Conservation (phyloP, 495 filamentous ascomycete species). For the Penicillium tannophilum region DNA sequence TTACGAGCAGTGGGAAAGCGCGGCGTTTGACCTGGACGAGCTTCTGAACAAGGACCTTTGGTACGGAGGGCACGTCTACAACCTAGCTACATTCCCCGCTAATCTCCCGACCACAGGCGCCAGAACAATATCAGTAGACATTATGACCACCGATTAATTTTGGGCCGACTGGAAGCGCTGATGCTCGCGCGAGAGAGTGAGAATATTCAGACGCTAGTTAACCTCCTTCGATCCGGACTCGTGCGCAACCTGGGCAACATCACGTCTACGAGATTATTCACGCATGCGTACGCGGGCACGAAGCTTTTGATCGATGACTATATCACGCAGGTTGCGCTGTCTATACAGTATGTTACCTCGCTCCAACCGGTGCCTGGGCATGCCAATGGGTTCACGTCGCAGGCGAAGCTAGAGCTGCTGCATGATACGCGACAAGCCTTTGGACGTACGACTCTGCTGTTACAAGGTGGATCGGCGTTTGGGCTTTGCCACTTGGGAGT, state of each 20-base stretch:
- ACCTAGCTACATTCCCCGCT: neutral
- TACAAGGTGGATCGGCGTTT: conserved; percentile 92
- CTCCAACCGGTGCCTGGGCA: conserved; percentile 63
- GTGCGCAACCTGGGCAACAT: conserved; percentile 94
- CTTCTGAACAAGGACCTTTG: conserved; percentile 78
- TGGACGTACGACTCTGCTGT: conserved; percentile 79
- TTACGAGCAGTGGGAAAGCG: conserved; percentile 84
- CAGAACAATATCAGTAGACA: conserved; percentile 77
- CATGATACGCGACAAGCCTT: conserved; percentile 91
- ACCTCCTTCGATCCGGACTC: conserved; percentile 80
- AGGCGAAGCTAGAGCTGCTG: conserved; percentile 83
- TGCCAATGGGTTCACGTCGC: conserved; percentile 67
- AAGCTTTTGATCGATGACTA: conserved; percentile 93
- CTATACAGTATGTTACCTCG: conserved; percentile 74
- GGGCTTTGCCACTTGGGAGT: conserved; percentile 90
- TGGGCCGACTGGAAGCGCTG: conserved; percentile 71
- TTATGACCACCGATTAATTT: conserved; percentile 89
- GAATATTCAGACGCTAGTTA: conserved; percentile 74
- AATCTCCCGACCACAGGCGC: conserved; percentile 52
- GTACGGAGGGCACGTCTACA: conserved; percentile 40
- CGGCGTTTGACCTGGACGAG: conserved; percentile 78
- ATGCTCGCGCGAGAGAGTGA: conserved; percentile 72
- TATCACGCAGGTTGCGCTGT: conserved; percentile 77
- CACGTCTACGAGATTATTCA: conserved; percentile 79
- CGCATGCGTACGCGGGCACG: conserved; percentile 82